phyloP scores from a whole-genome alignment of 2,329 filamentous ascomycete species.

The Cladobotryum mycophilum region DNA sequence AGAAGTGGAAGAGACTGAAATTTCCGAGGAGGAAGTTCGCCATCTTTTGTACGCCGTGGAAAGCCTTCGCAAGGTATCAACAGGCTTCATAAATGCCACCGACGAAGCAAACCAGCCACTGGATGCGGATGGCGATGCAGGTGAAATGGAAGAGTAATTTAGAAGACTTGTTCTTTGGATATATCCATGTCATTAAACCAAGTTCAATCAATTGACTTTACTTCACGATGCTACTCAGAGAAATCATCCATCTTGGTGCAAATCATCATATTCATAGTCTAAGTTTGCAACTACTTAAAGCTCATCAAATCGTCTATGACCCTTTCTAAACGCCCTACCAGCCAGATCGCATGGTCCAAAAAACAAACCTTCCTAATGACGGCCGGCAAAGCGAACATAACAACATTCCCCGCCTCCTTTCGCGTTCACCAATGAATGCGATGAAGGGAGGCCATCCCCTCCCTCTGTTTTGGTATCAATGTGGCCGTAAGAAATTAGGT shows the following conservation, averaged over 20 bases:
- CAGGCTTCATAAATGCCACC: conserved; percentile 18
- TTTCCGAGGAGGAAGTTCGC: conserved; percentile 32
- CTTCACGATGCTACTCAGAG: too few species aligned
- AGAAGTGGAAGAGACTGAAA: conserved; percentile 26
- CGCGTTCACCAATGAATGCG: conserved; percentile 5
- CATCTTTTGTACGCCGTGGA: conserved; percentile 41
- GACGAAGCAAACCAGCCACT: conserved; percentile 10
- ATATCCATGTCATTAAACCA: too few species aligned
- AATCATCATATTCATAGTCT: conserved; percentile 17
- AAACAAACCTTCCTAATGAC: conserved; percentile 12
- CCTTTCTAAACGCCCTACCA: conserved; percentile 31
- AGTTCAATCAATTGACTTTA: background rate
- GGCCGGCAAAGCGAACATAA: conserved; percentile 10
- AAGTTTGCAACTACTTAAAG: conserved; percentile 20
- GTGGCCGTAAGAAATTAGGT: conserved; percentile 13
- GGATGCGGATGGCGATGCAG: conserved; percentile 5
- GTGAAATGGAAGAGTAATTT: too few species aligned
- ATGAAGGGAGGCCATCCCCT: background rate
- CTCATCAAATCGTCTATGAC: conserved; percentile 35
- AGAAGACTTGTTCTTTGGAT: too few species aligned
- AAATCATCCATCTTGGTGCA: background rate
- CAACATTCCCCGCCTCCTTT: conserved; percentile 1
- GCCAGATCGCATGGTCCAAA: conserved; percentile 27
- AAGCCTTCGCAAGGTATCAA: conserved; percentile 40
- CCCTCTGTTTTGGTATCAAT: conserved; percentile 13